Conservation (phyloP, 2,329 filamentous ascomycete genomes). For the Gaeumannomyces tritici region DNA sequence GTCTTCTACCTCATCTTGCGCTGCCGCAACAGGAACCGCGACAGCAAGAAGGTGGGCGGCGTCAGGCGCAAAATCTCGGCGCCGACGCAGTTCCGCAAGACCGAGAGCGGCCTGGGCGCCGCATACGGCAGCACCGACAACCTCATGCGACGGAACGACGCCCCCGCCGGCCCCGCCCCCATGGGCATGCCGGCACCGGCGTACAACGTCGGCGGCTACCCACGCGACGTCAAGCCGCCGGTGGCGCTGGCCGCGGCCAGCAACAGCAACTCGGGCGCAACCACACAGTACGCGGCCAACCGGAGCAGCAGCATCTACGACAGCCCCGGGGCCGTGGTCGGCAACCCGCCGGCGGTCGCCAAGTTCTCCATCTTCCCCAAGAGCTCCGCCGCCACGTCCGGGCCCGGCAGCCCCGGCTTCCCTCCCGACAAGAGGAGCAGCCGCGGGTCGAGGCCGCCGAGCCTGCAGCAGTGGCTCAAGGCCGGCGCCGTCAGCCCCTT, state of each 20-base stretch:
- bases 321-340: constrained; percentile 3
- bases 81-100: constrained; percentile 11
- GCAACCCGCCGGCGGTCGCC: constrained; percentile 6
- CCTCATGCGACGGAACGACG: not conserved
- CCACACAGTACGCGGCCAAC: not conserved
- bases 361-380: constrained; percentile 17
- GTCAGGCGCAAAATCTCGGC: constrained; percentile 11
- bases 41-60: not conserved
- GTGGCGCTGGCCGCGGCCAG: not conserved
- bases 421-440: constrained; percentile 1
- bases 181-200: not conserved
- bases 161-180: not conserved
- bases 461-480: constrained; percentile 21
- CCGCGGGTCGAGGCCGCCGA: constrained; percentile 10
- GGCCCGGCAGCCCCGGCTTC: constrained; percentile 1
- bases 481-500: constrained; percentile 24
- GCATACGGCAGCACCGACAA: constrained; percentile 5
- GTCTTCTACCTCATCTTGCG: constrained; percentile 25
- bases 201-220: constrained; percentile 9
- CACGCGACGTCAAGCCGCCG: constrained; percentile 16
- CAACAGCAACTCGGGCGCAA: not conserved
- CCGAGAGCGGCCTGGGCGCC: constrained; percentile 5
- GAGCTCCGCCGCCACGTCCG: not conserved
- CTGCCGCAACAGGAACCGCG: constrained; percentile 10
- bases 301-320: constrained; percentile 3